phyloP scores from a whole-genome alignment of 1,139 yeast genomes.

The Yamadazyma epiphylla region DNA sequence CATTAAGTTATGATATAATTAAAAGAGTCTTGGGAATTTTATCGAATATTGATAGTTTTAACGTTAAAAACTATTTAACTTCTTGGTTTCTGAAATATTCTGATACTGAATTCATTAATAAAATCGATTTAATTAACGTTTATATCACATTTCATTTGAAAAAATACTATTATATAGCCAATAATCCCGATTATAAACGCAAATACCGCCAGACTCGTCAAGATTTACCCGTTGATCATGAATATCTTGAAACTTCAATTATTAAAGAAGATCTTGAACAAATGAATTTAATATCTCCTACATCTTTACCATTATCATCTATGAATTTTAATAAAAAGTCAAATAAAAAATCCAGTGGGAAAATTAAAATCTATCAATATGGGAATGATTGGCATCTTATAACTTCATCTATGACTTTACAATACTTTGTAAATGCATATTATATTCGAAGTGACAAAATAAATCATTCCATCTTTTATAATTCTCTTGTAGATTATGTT shows the following conservation, averaged over 20 bases:
- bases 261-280: conserved; percentile 16
- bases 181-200: conserved; percentile 25
- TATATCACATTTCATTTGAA: conserved; percentile 63
- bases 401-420: conserved; percentile 59
- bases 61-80: conserved; percentile 42
- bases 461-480: conserved; percentile 63
- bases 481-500: conserved; percentile 75
- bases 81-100: conserved; percentile 56
- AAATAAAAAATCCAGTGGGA: conserved; percentile 26
- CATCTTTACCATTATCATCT: conserved; percentile 8
- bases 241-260: conserved; percentile 15
- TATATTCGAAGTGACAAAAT: conserved; percentile 30
- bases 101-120: conserved; percentile 33
- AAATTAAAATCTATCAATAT: conserved; percentile 59
- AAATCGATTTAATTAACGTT: conserved; percentile 56
- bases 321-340: conserved; percentile 7
- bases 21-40: conserved; percentile 66
- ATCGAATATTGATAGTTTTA: conserved; percentile 43
- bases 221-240: conserved; percentile 11
- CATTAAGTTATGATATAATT: conserved; percentile 58
- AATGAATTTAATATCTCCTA: conserved; percentile 11
- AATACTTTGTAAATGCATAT: conserved; percentile 56
- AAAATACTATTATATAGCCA: conserved; percentile 32
- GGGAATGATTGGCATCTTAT: conserved; percentile 79
- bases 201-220: conserved; percentile 2